Conservation (phyloP, 2,329 filamentous ascomycete genomes). For the Fusarium nodosum region DNA sequence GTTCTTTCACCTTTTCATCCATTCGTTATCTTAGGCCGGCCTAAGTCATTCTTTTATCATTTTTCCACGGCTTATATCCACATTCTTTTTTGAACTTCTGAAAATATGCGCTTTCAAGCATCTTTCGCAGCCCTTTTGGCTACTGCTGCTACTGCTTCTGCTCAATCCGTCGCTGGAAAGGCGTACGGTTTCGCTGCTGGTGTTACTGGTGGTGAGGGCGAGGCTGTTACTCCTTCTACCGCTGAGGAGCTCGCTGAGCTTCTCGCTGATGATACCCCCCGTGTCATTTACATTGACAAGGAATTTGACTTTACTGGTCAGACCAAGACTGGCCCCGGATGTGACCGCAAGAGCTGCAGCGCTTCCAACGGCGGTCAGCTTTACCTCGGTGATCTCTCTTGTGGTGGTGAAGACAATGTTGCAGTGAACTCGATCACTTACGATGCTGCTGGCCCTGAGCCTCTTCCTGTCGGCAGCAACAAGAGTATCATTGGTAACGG, state of each 20-base stretch:
- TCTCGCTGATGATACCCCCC: slow-evolving; percentile 48
- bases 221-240: slow-evolving; percentile 59
- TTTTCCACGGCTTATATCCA: slow-evolving; percentile 4
- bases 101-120: slow-evolving; percentile 10
- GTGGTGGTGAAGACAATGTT: slow-evolving; percentile 45
- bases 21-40: slow-evolving; percentile 13
- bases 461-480: slow-evolving; percentile 49
- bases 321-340: slow-evolving; percentile 44
- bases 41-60: slow-evolving; percentile 11
- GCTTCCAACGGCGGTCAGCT: slow-evolving; percentile 48
- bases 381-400: slow-evolving; percentile 50
- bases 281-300: slow-evolving; percentile 48
- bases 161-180: slow-evolving; percentile 49
- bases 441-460: slow-evolving; percentile 44
- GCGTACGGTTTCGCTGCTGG: slow-evolving; percentile 54
- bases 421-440: slow-evolving; percentile 49
- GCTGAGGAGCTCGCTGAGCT: slow-evolving; percentile 59
- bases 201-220: slow-evolving; percentile 65
- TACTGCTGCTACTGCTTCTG: slow-evolving; percentile 37
- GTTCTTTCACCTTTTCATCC: background rate
- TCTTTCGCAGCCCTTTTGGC: slow-evolving; percentile 4
- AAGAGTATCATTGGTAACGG: slow-evolving; percentile 50
- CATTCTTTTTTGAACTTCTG: background rate
- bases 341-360: slow-evolving; percentile 51
- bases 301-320: slow-evolving; percentile 49